Evolutionary conservation across 176 grass and related monocot genomes (phyloP).

Genomic region (Musa itinerans): DNA sequence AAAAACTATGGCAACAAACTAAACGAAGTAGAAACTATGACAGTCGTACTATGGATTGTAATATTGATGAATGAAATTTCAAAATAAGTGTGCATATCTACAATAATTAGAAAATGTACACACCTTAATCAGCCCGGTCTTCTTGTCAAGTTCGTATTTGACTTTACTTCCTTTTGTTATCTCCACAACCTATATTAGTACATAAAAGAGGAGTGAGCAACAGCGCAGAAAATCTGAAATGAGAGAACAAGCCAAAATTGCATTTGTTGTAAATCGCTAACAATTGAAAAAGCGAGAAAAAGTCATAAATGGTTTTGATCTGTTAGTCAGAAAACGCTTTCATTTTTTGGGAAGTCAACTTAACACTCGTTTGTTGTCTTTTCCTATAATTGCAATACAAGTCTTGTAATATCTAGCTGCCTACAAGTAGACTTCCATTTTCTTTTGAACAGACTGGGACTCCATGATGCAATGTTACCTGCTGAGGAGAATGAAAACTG

Average conservation of each 20-base stretch:
- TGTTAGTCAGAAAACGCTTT: too few relatives aligned
- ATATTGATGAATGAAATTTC: background rate
- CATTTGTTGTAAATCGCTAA: background rate
- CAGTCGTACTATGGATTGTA: background rate
- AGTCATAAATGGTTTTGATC: too few relatives aligned
- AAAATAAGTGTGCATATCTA: background rate
- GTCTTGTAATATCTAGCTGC: background rate
- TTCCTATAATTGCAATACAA: background rate
- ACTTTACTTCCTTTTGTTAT: constrained; percentile 43
- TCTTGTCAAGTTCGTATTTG: constrained; percentile 36
- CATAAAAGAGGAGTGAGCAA: background rate
- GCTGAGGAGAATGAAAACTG: background rate
- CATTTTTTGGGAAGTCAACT: background rate
- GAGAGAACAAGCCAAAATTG: background rate
- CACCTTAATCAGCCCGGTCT: constrained; percentile 34
- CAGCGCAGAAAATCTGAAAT: background rate
- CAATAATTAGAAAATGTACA: background rate
- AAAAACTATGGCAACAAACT: background rate
- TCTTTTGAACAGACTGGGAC: too few relatives aligned
- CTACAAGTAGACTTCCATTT: background rate
- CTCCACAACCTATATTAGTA: constrained; percentile 29
- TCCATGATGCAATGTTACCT: too few relatives aligned
- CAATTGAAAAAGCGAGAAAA: background rate
- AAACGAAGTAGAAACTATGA: too few relatives aligned
- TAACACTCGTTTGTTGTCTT: background rate